Evolutionary conservation across 225 moss, liverwort and hornwort genomes (phyloP).

Genomic region (Polytrichum commune): DNA sequence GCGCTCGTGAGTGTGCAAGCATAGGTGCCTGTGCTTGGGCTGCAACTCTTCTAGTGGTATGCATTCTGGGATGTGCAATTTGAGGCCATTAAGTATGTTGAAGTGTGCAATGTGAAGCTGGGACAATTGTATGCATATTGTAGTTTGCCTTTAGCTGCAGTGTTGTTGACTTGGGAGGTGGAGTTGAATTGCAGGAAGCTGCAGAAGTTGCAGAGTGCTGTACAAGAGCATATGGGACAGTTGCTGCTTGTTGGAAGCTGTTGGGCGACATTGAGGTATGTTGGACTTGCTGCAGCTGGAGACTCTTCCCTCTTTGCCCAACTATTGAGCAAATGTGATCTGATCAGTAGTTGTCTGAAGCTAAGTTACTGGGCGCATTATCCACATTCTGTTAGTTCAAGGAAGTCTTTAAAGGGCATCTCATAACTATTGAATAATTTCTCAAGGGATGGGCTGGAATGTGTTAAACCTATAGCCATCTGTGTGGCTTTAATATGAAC

Average conservation of each 20-base stretch:
- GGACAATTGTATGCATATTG: constrained; percentile 21
- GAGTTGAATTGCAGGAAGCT: constrained; percentile 47
- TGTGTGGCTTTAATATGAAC: no score
- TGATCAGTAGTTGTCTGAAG: no score
- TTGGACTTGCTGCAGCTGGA: not conserved
- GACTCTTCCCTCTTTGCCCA: no score
- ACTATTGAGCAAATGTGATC: no score
- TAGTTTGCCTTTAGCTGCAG: constrained; percentile 13
- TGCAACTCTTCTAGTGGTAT: constrained; percentile 72
- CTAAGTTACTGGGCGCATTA: no score
- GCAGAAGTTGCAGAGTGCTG: constrained; percentile 47
- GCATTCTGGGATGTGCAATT: not conserved
- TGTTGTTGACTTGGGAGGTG: not conserved
- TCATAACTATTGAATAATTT: no score
- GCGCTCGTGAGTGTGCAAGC: constrained; percentile 78
- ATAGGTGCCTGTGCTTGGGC: constrained; percentile 88
- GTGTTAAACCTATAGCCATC: no score
- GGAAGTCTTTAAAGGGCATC: no score
- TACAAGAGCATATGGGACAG: constrained; percentile 48
- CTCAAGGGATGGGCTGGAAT: no score
- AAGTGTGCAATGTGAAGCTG: not conserved
- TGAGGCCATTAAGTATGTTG: not conserved
- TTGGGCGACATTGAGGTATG: constrained; percentile 90
- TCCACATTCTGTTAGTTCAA: no score
- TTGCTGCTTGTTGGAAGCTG: constrained; percentile 92